Evolutionary conservation across 2,329 filamentous ascomycete genomes (phyloP), one percentile per base, ranked within the genome.

Genomic region (Penicillium sp.): DNA sequence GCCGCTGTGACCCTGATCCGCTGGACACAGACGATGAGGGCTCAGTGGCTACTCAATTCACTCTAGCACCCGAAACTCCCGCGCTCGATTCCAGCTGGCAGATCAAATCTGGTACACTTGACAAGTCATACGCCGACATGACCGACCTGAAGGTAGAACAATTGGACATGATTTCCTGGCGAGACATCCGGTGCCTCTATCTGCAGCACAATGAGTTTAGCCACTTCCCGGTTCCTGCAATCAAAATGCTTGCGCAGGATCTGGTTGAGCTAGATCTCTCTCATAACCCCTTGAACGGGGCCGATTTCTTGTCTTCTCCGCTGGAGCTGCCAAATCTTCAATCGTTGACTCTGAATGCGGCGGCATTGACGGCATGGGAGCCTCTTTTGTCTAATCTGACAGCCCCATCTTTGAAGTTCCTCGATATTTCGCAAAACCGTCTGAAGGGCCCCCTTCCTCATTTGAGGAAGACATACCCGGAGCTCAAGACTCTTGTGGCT

Each of bases 361-460:
- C 93, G 65, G 84, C 84, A 38, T 81, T 96, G 52, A 83, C 81
- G 0, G 82, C 82, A 3, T 72, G 96, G 9, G 77, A 80, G 1
- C 81, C 86, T 0, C 72, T 97, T 13, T 77, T 82, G 3, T 71
- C 75, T 4, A 75, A 82, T 56, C 78, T 97, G 4, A 77, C 79
- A n/a, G 89, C 91, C 0, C 89, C 90, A 0, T 76, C 73, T 6
- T 77, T 97, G 6, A 81, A 86, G 46, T 87, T 86, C 58, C 76
- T 96, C 1, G 88, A 97, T 63, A 77, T 95, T 7, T 89, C 87
- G 19, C 80, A 86, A 56, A 97, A 97, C 66, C 83, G 87, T n/a
- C 72, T 97, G 27, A 80, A 82, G 0, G 78, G 80, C 5, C 41
- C 79, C 0, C 75, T 96, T 0, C 88, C 91, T 0, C 57, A 66